Evolutionary conservation across 2,329 filamentous ascomycete species (phyloP).

Genomic region (Magnaporthiopsis rhizophila): DNA sequence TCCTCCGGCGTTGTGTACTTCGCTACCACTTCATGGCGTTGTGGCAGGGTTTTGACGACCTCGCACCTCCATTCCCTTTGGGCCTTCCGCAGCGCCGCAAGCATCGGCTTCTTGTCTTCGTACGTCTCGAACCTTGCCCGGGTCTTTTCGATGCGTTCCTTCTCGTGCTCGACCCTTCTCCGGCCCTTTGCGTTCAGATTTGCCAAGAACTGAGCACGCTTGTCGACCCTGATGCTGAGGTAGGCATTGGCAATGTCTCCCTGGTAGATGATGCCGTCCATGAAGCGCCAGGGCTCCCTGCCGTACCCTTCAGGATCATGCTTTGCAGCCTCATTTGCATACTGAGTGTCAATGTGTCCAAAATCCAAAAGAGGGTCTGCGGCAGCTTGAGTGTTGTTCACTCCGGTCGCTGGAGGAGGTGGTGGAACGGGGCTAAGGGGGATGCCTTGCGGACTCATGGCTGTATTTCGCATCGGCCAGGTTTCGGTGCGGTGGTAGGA

Average conservation of each 20-base stretch:
- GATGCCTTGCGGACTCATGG: too few relatives aligned
- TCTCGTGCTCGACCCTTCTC: not conserved
- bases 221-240: not conserved
- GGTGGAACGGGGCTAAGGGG: too few relatives aligned
- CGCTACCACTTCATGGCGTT: not conserved
- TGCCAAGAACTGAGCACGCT: not conserved
- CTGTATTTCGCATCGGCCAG: too few relatives aligned
- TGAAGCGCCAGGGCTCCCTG: not conserved
- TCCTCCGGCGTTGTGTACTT: not conserved
- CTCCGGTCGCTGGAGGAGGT: too few relatives aligned
- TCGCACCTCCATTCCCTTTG: not conserved
- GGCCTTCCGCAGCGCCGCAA: not conserved
- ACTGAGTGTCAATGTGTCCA: too few relatives aligned
- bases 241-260: not conserved
- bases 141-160: not conserved
- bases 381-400: too few relatives aligned
- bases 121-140: not conserved
- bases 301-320: too few relatives aligned
- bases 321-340: too few relatives aligned
- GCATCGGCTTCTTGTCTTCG: not conserved
- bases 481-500: too few relatives aligned
- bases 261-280: not conserved
- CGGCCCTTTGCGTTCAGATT: not conserved
- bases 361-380: too few relatives aligned
- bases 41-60: not conserved